Evolutionary conservation across 208 protist genomes (phyloP).

Genomic region (Acanthamoeba castellanii): DNA sequence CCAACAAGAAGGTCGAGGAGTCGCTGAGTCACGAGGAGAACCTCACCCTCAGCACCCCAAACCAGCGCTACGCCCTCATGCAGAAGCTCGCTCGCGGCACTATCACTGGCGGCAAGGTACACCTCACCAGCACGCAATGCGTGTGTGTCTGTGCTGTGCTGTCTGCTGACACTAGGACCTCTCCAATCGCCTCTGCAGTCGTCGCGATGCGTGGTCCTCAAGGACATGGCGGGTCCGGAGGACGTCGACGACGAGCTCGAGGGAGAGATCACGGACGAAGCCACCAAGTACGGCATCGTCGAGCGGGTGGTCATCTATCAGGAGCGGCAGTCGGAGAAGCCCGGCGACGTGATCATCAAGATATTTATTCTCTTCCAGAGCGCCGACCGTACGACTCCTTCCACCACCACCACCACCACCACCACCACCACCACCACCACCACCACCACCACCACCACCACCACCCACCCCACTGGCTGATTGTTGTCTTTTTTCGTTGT

Average conservation of each 20-base stretch:
- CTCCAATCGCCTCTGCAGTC: not conserved
- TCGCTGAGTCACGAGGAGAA: slow-evolving; percentile 74
- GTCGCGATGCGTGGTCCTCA: slow-evolving; percentile 68
- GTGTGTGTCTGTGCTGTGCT: not conserved
- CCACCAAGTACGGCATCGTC: slow-evolving; percentile 60
- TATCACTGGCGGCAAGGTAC: not conserved
- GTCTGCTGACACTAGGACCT: not conserved
- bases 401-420: not conserved
- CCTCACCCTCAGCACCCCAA: slow-evolving; percentile 27
- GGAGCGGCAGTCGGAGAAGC: slow-evolving; percentile 48
- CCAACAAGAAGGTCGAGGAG: slow-evolving; percentile 21
- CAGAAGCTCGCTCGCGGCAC: slow-evolving; percentile 60
- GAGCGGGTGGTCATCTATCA: slow-evolving; percentile 73
- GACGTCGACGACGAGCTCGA: slow-evolving; percentile 67
- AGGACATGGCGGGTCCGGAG: slow-evolving; percentile 72
- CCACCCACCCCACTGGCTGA: not conserved
- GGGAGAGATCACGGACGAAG: slow-evolving; percentile 57
- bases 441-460: too few species aligned
- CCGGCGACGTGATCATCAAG: slow-evolving; percentile 63
- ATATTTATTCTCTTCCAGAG: slow-evolving; percentile 73
- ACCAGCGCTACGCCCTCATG: slow-evolving; percentile 72
- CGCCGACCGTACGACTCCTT: slow-evolving; percentile 9
- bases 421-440: too few species aligned
- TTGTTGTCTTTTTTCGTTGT: not conserved
- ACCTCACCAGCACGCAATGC: not conserved